phyloP scores from a whole-genome alignment of 2,329 filamentous ascomycete species.

The Elsinoe fawcettii region DNA sequence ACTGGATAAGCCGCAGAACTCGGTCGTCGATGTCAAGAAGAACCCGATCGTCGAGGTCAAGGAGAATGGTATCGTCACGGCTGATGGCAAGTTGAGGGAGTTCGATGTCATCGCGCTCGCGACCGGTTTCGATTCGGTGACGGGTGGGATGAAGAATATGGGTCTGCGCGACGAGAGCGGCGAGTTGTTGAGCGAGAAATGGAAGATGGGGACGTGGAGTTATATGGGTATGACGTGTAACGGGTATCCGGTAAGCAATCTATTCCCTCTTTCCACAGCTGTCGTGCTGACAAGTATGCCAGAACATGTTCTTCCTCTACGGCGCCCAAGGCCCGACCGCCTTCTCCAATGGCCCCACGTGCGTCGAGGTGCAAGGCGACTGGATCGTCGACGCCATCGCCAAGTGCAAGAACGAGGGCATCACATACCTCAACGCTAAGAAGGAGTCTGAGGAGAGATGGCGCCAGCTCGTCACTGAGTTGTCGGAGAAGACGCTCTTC shows the following conservation, averaged over 20 bases:
- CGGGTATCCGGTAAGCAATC: constrained; percentile 28
- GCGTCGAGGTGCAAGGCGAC: constrained; percentile 38
- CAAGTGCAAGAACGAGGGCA: constrained; percentile 31
- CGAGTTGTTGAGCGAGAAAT: constrained; percentile 33
- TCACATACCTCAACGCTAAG: constrained; percentile 35
- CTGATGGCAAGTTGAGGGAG: constrained; percentile 35
- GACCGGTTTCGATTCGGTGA: constrained; percentile 42
- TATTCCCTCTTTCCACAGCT: not conserved
- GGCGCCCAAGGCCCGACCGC: constrained; percentile 41
- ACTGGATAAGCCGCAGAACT: constrained; percentile 37
- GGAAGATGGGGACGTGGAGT: constrained; percentile 37
- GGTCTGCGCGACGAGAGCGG: constrained; percentile 30
- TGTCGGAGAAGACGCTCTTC: constrained; percentile 37
- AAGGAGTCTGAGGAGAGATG: constrained; percentile 37
- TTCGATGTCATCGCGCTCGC: constrained; percentile 42
- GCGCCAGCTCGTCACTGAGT: constrained; percentile 32
- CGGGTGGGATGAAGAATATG: constrained; percentile 40
- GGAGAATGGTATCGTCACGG: constrained; percentile 38
- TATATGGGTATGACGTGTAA: constrained; percentile 38
- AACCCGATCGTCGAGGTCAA: constrained; percentile 37
- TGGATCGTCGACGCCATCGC: constrained; percentile 39
- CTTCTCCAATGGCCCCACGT: constrained; percentile 40
- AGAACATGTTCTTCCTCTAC: constrained; percentile 32
- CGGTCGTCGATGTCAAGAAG: constrained; percentile 37
- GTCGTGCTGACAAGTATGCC: not conserved